Percentiles rank a stretch among this genome's conserved stretches.
phyloP scores from a whole-genome alignment of 768 basidiomycete genomes.

The Tricholoma terreum region DNA sequence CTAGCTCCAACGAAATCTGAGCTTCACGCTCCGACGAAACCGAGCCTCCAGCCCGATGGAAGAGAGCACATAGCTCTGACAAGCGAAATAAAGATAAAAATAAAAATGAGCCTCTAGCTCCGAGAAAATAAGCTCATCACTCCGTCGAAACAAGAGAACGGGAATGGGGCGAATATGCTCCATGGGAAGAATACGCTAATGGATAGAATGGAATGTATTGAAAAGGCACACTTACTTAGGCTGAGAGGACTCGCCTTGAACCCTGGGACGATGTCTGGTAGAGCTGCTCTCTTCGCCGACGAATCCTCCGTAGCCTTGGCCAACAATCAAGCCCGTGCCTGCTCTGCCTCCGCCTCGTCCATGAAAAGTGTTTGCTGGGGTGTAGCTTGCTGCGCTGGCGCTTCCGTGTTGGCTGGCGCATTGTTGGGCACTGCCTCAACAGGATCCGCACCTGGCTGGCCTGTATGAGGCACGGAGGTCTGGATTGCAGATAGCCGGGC shows the following conservation, averaged over 20 bases:
- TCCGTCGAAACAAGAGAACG: background rate
- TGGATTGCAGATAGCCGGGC: background rate
- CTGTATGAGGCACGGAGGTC: background rate
- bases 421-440: background rate
- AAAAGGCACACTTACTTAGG: background rate
- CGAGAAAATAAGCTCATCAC: background rate
- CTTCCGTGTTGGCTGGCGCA: background rate
- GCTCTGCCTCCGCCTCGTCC: background rate
- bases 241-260: background rate
- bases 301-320: background rate
- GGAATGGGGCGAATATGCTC: background rate
- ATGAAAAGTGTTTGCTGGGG: background rate
- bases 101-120: too few species aligned
- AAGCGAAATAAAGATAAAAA: too few species aligned
- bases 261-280: background rate
- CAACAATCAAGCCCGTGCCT: background rate
- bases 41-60: background rate
- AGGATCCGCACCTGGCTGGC: background rate
- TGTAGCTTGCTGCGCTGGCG: background rate
- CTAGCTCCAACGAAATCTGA: background rate
- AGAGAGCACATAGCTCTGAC: background rate
- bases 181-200: background rate
- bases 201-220: background rate
- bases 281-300: background rate
- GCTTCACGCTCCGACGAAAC: background rate